Percentiles rank a stretch among this genome's conserved stretches.
phyloP scores from a whole-genome alignment of 306 rosid genomes.

The Cucurbita maxima region DNA sequence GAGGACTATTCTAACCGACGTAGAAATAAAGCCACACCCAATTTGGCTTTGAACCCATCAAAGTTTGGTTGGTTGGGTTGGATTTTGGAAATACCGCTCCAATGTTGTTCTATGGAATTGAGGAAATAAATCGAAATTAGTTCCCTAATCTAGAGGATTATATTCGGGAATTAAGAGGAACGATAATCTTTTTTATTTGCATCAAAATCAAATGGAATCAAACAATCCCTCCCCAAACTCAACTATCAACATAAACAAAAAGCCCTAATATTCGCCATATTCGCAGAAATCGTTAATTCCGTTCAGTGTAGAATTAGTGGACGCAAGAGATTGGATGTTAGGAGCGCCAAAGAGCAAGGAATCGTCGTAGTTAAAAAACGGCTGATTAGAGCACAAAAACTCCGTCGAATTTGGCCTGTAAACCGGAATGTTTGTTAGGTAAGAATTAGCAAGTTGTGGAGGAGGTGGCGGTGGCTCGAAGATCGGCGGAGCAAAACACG shows the following conservation, averaged over 20 bases:
- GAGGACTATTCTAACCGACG: neutral
- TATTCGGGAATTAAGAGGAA: neutral
- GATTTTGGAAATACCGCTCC: neutral
- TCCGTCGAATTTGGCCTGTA: conserved; percentile 6
- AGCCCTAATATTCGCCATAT: neutral
- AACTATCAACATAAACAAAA: neutral
- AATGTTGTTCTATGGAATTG: neutral
- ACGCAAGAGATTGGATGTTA: neutral
- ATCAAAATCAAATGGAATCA: neutral
- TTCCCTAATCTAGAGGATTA: neutral
- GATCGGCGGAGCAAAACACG: conserved; percentile 23
- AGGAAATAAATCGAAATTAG: neutral
- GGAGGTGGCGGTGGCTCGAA: conserved; percentile 16
- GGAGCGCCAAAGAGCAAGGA: neutral
- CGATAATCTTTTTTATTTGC: neutral
- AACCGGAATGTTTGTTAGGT: neutral
- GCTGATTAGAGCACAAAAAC: conserved; percentile 6
- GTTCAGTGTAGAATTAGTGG: neutral
- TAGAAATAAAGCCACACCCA: neutral
- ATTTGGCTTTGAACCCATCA: neutral
- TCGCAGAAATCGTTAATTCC: neutral
- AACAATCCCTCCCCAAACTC: neutral
- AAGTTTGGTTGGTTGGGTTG: no score
- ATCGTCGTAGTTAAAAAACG: conserved; percentile 7
- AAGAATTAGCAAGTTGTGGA: neutral